Percentiles rank a stretch among this genome's conserved stretches.
These are phyloP conservation scores for Stramenopiles sp. DNA, from an alignment of 352 stramenopile genomes.

Conservation along the genomic window DNA sequence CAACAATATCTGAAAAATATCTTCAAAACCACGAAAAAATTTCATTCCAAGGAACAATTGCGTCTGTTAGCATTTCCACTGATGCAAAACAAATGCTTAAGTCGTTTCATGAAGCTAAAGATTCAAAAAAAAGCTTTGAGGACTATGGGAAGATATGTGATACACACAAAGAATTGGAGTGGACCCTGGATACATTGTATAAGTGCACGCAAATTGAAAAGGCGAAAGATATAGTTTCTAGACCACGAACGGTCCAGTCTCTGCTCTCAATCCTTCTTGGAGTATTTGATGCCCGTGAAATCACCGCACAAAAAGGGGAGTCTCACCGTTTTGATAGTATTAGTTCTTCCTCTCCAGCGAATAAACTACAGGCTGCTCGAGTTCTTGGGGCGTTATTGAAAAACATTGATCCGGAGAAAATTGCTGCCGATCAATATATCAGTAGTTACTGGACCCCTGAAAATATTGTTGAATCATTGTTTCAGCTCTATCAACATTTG, in stretches of 20 bases:
- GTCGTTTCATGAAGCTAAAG: not conserved
- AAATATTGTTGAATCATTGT: not conserved
- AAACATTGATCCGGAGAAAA: not conserved
- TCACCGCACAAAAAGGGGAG: not conserved
- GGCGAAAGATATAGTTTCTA: no score
- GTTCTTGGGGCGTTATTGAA: not conserved
- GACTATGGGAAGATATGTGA: not conserved
- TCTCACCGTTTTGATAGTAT: not conserved
- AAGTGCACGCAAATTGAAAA: not conserved
- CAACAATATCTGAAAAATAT: constrained; percentile 4
- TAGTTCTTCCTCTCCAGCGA: not conserved
- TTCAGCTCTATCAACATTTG: not conserved
- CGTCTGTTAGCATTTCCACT: not conserved
- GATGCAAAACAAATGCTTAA: not conserved
- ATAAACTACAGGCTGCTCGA: not conserved
- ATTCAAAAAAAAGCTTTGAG: not conserved
- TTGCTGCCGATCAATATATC: not conserved
- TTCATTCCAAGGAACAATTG: not conserved
- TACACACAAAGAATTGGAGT: not conserved
- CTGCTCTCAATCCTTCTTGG: not conserved
- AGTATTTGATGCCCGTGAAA: not conserved
- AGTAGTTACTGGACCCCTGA: not conserved
- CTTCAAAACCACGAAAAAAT: not conserved
- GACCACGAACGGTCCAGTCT: not conserved
- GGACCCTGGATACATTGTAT: constrained; percentile 6